Conservation (phyloP, 139 green algal species). For the Chlamydomonas schloesseri region DNA sequence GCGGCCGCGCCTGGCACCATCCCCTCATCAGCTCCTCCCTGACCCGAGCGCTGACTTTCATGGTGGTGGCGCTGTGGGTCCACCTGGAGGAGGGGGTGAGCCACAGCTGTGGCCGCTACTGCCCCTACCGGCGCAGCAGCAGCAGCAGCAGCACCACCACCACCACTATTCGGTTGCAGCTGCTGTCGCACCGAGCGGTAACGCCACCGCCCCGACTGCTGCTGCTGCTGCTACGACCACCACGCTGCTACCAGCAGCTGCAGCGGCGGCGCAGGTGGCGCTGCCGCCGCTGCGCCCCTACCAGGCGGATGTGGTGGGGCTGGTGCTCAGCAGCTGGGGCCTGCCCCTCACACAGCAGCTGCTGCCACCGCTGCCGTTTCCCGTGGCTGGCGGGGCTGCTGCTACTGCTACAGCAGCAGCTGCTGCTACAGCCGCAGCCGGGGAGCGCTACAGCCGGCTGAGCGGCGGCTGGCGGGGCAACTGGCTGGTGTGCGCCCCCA, state of each 20-base stretch:
- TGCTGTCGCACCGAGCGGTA: too few species aligned
- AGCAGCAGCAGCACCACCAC: too few species aligned
- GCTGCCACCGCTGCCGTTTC: background rate
- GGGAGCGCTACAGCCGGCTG: background rate
- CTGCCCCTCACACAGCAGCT: slow-evolving; percentile 2
- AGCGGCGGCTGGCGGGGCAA: slow-evolving; percentile 33
- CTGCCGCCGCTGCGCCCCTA: slow-evolving; percentile 23
- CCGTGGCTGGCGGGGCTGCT: background rate
- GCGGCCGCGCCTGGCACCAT: too few species aligned
- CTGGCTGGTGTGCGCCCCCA: slow-evolving; percentile 56
- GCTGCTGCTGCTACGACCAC: too few species aligned
- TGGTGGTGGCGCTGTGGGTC: too few species aligned
- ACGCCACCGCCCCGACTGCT: too few species aligned
- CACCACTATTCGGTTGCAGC: too few species aligned
- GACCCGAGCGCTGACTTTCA: too few species aligned
- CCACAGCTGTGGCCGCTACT: background rate
- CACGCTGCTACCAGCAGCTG: too few species aligned
- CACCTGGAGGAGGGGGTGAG: too few species aligned
- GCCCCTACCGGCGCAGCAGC: background rate
- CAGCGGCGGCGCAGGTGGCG: too few species aligned
- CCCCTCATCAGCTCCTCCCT: too few species aligned
- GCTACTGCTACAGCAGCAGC: background rate
- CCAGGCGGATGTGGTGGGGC: slow-evolving; percentile 22
- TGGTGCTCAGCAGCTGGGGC: slow-evolving; percentile 30
- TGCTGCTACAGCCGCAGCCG: background rate